Percentiles rank a stretch among this genome's conserved stretches.
phyloP scores from a whole-genome alignment of 2,329 filamentous ascomycete genomes.

The Paecilomyces niveus region DNA sequence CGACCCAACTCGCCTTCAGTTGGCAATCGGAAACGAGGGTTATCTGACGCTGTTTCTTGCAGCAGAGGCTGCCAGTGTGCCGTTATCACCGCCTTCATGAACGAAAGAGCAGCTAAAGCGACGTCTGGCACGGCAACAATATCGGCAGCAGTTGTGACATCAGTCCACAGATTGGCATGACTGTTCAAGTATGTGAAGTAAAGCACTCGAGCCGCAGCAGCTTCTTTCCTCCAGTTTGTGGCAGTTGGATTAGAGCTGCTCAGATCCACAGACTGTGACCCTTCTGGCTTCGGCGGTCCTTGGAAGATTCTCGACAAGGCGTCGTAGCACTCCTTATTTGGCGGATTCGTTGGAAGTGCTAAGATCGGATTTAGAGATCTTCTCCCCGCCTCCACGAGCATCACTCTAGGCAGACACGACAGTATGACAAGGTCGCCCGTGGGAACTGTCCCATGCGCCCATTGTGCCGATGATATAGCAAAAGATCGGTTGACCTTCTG shows the following conservation, averaged over 20 bases:
- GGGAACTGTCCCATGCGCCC: constrained; percentile 49
- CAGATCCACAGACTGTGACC: constrained; percentile 22
- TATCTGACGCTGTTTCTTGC: constrained; percentile 11
- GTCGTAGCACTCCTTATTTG: constrained; percentile 48
- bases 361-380: constrained; percentile 39
- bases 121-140: constrained; percentile 51
- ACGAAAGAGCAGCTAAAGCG: constrained; percentile 47
- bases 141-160: constrained; percentile 48
- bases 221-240: constrained; percentile 40
- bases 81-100: constrained; percentile 47
- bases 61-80: constrained; percentile 46
- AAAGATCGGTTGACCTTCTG: constrained; percentile 41
- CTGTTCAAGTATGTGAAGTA: constrained; percentile 49
- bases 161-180: constrained; percentile 45
- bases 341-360: constrained; percentile 44
- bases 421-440: constrained; percentile 51
- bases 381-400: constrained; percentile 41
- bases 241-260: constrained; percentile 25
- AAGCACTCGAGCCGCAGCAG: constrained; percentile 47
- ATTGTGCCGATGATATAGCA: constrained; percentile 38
- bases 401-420: constrained; percentile 48
- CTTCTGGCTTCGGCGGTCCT: constrained; percentile 35
- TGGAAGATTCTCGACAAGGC: constrained; percentile 51
- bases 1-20: constrained; percentile 32
- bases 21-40: constrained; percentile 30